Conservation (phyloP, 2,329 filamentous ascomycete species). For the Ophiostoma novo-ulmi region DNA sequence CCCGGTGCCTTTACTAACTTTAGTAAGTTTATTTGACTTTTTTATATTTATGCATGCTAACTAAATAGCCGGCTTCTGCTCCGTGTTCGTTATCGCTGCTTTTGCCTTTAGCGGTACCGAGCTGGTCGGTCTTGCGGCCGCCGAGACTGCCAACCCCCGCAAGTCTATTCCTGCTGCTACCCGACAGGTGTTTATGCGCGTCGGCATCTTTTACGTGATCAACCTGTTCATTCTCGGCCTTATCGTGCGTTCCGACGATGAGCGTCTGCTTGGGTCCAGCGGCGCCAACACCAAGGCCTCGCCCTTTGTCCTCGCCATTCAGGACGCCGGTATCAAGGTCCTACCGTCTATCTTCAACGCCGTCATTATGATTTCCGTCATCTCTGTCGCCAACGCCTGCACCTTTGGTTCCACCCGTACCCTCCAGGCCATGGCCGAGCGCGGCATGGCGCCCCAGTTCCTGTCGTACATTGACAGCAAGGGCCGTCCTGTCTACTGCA, state of each 20-base stretch:
- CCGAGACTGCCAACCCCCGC: slow-evolving; percentile 58
- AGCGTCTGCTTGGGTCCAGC: slow-evolving; percentile 33
- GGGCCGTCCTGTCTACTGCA: slow-evolving; percentile 54
- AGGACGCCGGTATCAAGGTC: slow-evolving; percentile 60
- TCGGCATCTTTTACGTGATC: slow-evolving; percentile 34
- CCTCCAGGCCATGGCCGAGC: slow-evolving; percentile 54
- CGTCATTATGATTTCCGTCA: slow-evolving; percentile 66
- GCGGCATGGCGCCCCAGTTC: slow-evolving; percentile 52
- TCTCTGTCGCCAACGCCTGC: slow-evolving; percentile 63
- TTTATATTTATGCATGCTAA: too few relatives aligned
- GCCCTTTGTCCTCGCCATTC: slow-evolving; percentile 69
- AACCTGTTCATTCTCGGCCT: slow-evolving; percentile 34
- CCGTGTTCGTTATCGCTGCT: slow-evolving; percentile 43
- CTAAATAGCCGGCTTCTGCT: background rate
- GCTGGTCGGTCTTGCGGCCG: slow-evolving; percentile 55
- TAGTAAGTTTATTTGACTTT: slow-evolving; percentile 25
- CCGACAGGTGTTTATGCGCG: slow-evolving; percentile 37
- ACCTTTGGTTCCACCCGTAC: slow-evolving; percentile 56
- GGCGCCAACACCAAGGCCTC: slow-evolving; percentile 33
- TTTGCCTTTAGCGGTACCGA: slow-evolving; percentile 61
- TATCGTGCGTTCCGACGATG: slow-evolving; percentile 31
- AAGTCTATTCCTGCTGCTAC: slow-evolving; percentile 61
- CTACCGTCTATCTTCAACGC: slow-evolving; percentile 71
- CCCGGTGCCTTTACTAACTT: slow-evolving; percentile 51
- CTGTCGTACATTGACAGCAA: slow-evolving; percentile 49